Evolutionary conservation across 768 basidiomycete genomes (phyloP).

Genomic region (Trametopsis cervina): DNA sequence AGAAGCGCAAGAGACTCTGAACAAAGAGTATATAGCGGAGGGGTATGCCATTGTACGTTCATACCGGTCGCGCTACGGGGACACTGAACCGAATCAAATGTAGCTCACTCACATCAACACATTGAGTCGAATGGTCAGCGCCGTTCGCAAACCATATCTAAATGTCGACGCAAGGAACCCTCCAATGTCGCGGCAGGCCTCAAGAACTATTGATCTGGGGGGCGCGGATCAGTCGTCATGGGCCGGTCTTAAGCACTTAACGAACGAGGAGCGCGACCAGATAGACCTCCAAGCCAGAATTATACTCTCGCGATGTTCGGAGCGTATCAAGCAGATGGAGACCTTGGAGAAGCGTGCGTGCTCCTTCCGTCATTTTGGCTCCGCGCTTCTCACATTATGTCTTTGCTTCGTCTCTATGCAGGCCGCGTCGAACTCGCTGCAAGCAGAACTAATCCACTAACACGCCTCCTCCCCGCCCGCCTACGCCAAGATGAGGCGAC

Average conservation of each 20-base stretch:
- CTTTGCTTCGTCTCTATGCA: conserved; percentile 25
- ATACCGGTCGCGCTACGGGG: conserved; percentile 10
- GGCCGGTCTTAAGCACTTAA: conserved; percentile 62
- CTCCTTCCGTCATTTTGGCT: conserved; percentile 10
- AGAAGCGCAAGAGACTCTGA: conserved; percentile 35
- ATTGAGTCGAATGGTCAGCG: conserved; percentile 62
- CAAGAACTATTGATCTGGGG: conserved; percentile 48
- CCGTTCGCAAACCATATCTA: conserved; percentile 83
- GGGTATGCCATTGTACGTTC: conserved; percentile 67
- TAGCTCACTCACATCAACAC: conserved; percentile 72
- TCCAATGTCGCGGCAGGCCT: conserved; percentile 44
- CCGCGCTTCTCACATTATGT: conserved; percentile 4
- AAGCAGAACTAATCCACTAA: conserved; percentile 55
- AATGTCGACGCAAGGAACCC: conserved; percentile 58
- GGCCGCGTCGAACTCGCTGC: conserved; percentile 64
- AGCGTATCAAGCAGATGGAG: conserved; percentile 86
- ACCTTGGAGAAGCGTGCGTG: conserved; percentile 78
- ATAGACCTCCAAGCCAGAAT: conserved; percentile 89
- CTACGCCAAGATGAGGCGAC: conserved; percentile 51
- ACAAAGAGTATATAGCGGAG: conserved; percentile 66
- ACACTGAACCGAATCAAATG: neutral
- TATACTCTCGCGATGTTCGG: conserved; percentile 79
- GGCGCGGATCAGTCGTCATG: conserved; percentile 43
- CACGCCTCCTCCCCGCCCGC: conserved; percentile 66
- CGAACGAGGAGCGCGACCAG: conserved; percentile 91